phyloP scores from a whole-genome alignment of 768 basidiomycete species.

The Russula griseocarnosa region DNA sequence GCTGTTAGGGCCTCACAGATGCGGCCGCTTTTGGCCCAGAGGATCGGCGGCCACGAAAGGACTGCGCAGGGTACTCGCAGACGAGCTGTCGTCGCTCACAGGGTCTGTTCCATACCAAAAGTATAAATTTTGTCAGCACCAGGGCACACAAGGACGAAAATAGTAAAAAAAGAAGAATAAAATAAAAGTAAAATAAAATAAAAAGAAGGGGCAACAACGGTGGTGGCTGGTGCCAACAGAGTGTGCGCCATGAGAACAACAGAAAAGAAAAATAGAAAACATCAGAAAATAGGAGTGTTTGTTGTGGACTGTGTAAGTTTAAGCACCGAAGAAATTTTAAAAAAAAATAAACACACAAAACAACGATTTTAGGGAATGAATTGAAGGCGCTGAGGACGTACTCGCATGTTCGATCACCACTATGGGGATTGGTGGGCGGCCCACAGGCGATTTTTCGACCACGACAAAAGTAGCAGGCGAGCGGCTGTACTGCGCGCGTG shows the following conservation, averaged over 20 bases:
- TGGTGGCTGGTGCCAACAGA: neutral
- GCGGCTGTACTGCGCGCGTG: slow-evolving; percentile 20
- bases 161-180: neutral
- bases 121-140: neutral
- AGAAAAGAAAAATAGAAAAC: neutral
- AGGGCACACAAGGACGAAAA: neutral
- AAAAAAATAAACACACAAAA: neutral
- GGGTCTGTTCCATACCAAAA: slow-evolving; percentile 18
- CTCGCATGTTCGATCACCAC: slow-evolving; percentile 23
- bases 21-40: slow-evolving; percentile 6
- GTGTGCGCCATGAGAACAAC: neutral
- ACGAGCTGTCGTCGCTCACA: slow-evolving; percentile 21
- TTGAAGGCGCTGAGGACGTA: neutral
- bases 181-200: too few species aligned
- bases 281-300: too few species aligned
- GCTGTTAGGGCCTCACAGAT: slow-evolving; percentile 4
- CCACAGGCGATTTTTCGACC: slow-evolving; percentile 25
- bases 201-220: neutral
- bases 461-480: slow-evolving; percentile 26
- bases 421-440: slow-evolving; percentile 2
- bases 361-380: neutral
- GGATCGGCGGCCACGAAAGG: slow-evolving; percentile 22
- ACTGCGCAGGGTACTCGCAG: slow-evolving; percentile 26
- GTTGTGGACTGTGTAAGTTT: too few species aligned
- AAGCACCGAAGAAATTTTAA: neutral